Evolutionary conservation across 1,284 basidiomycete species (phyloP), one percentile per base, ranked within the genome.

Genomic region (Tylopilus sp.): DNA sequence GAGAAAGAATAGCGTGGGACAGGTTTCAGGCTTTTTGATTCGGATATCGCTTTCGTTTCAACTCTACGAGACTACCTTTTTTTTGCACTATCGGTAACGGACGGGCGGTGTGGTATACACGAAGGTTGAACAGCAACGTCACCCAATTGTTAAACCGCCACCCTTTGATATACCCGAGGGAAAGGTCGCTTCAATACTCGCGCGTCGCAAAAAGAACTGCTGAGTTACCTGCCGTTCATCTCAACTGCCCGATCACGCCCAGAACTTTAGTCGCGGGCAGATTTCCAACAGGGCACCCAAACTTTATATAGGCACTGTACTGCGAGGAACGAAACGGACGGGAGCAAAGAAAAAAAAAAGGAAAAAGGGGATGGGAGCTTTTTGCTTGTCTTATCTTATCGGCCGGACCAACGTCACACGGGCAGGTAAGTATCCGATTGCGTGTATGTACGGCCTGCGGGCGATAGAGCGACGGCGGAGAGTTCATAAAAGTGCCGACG

Each of bases 341-440:
- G 58, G 40, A 51, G 29, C 44, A 54, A 44, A 60, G 50, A 51
- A 50, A 35, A 6, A 36, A 19, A 36, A 30, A 13, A 4, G 33
- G 42, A 23, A 52, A 55, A 39, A 8, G 47, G 35, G 37, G 35
- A 29, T 33, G 45, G 56, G 26, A 33, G 4, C 18, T 37, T 48
- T 57, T 30, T n/a, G 18, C 26, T 62, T 55, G 63, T 64, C 59
- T 62, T 66, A 66, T 62, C 60, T 62, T 66, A 62, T 62, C 60
- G 21, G 19, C 26, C 26, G 25, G 29, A 4, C 63, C 59, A 66
- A 58, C 63, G 36, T 44, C 21, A 36, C 15, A 26, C 1, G 42
- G 51, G 58, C 1, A 41, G 51, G 58, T 63, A 61, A 63, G 60
- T 65, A 64, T 49, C 46, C 3, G 31, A 46, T 56, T 48, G 50